Conservation (phyloP, 768 basidiomycete species). For the Russula sp. region DNA sequence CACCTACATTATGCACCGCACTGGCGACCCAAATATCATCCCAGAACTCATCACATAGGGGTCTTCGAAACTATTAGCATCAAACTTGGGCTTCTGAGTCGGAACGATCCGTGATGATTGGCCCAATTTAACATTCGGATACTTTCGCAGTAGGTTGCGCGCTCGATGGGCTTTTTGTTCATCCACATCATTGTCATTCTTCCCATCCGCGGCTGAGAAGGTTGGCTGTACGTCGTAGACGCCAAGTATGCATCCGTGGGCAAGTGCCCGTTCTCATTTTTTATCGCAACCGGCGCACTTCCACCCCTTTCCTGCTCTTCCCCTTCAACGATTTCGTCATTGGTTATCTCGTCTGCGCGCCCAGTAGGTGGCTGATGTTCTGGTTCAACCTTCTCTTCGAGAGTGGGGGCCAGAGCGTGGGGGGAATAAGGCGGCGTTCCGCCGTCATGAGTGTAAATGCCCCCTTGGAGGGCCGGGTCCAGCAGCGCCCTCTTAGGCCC, state of each 20-base stretch:
- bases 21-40: constrained; percentile 83
- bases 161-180: constrained; percentile 51
- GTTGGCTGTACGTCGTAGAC: constrained; percentile 44
- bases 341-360: constrained; percentile 8
- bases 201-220: constrained; percentile 46
- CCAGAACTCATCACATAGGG: constrained; percentile 85
- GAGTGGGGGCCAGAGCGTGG: constrained; percentile 59
- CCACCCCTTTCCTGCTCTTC: constrained; percentile 19
- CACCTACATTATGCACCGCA: constrained; percentile 81
- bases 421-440: constrained; percentile 55
- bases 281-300: constrained; percentile 36
- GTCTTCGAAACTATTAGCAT: constrained; percentile 80
- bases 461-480: constrained; percentile 50
- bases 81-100: constrained; percentile 65
- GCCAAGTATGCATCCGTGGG: constrained; percentile 51
- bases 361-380: constrained; percentile 38
- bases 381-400: constrained; percentile 62
- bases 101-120: constrained; percentile 61
- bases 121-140: constrained; percentile 50
- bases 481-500: constrained; percentile 43
- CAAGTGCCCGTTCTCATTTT: constrained; percentile 45
- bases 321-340: constrained; percentile 12
- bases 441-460: constrained; percentile 52
- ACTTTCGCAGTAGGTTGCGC: constrained; percentile 53
- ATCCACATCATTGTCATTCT: constrained; percentile 46